Conservation (phyloP, 352 stramenopile species). For the Phytopythium vexans region DNA sequence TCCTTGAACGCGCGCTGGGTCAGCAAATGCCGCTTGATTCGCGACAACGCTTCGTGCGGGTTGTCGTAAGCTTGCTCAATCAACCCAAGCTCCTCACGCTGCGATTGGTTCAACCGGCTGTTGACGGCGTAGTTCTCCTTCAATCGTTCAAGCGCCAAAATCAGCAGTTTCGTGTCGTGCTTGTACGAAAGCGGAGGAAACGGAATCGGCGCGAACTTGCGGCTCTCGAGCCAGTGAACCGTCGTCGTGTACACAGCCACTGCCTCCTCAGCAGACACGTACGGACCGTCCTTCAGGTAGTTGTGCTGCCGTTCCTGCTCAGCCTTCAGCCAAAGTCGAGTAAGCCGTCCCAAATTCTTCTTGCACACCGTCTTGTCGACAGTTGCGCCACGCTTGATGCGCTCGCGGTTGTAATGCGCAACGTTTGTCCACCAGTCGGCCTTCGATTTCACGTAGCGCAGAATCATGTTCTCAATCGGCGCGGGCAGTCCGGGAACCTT, state of each 20-base stretch:
- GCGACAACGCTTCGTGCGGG: conserved; percentile 96
- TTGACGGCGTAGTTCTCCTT: conserved; percentile 99
- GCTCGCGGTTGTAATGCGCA: conserved; percentile 99
- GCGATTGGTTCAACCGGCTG: conserved; percentile 96
- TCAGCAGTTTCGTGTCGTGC: conserved; percentile 99
- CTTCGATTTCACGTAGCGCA: conserved; percentile 99
- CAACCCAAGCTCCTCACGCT: conserved; percentile 98
- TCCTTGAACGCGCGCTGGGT: conserved; percentile 99
- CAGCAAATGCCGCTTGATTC: conserved; percentile 99
- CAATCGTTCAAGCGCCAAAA: conserved; percentile 97
- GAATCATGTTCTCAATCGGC: conserved; percentile 99
- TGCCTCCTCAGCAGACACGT: conserved; percentile 98
- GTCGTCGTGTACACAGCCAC: conserved; percentile 99
- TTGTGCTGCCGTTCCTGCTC: conserved; percentile 99
- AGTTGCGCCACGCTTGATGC: conserved; percentile 98
- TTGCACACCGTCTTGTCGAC: conserved; percentile 99
- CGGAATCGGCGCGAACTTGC: conserved; percentile 99
- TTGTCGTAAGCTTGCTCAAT: conserved; percentile 99
- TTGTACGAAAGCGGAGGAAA: conserved; percentile 99
- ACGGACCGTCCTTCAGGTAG: conserved; percentile 99
- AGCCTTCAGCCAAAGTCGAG: conserved; percentile 98
- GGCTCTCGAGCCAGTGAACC: conserved; percentile 99
- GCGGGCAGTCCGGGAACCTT: conserved; percentile 99
- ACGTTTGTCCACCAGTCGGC: conserved; percentile 99
- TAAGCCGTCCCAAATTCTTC: conserved; percentile 99